A percentile compares a stretch with the other conserved stretches of the same genome.
These are phyloP conservation scores for Rosa multiflora DNA, from an alignment of 306 rosid genomes.

Conservation along the genomic window DNA sequence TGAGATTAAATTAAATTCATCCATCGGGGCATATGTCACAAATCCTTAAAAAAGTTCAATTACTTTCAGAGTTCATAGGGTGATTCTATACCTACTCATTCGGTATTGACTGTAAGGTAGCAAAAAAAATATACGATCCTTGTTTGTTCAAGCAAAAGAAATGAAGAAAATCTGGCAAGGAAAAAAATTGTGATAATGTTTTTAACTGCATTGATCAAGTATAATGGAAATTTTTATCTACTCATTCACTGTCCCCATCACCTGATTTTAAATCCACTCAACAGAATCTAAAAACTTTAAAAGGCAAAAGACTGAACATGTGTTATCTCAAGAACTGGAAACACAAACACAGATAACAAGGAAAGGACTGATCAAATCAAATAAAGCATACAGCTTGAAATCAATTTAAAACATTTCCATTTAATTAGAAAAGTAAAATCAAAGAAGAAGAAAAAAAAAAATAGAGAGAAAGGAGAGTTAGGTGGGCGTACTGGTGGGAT, in stretches of 20 bases:
- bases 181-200: neutral
- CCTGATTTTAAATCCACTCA: neutral
- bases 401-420: neutral
- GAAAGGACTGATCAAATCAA: constrained; percentile 20
- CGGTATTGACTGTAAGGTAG: neutral
- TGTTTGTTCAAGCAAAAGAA: neutral
- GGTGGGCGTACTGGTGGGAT: constrained; percentile 49
- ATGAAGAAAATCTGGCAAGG: neutral
- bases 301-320: neutral
- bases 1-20: neutral
- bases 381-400: constrained; percentile 15
- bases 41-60: neutral
- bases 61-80: neutral
- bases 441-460: neutral
- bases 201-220: neutral
- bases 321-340: constrained; percentile 1
- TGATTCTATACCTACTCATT: neutral
- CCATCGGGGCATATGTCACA: neutral
- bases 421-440: neutral
- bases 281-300: neutral
- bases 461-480: neutral
- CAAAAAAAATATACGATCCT: neutral
- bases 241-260: neutral
- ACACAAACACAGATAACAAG: neutral
- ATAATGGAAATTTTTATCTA: neutral